A percentile compares a stretch with the other conserved stretches of the same genome.
phyloP scores from a whole-genome alignment of 2,329 filamentous ascomycete genomes.

The Alternaria sp. region DNA sequence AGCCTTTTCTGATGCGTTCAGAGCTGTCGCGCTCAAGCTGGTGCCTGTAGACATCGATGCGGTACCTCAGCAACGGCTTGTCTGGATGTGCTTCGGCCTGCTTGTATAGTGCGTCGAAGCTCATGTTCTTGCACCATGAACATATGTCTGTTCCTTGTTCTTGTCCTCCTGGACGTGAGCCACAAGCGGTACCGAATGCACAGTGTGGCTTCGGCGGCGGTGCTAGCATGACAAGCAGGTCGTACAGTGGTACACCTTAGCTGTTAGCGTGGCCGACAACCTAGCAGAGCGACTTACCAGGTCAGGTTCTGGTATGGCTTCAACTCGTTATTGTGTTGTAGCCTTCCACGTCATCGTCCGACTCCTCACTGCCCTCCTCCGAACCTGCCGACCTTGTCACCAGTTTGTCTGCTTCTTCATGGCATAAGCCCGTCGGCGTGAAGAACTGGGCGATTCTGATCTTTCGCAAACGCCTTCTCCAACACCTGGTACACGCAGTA shows the following conservation, averaged over 20 bases:
- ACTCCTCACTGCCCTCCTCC: conserved; percentile 22
- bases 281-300: conserved; percentile 1
- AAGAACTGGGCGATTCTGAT: conserved; percentile 34
- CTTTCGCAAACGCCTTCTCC: conserved; percentile 30
- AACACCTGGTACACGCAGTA: conserved; percentile 32
- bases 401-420: conserved; percentile 34
- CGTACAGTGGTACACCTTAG: not conserved
- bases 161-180: conserved; percentile 24
- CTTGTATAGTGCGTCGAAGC: conserved; percentile 27
- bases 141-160: conserved; percentile 28
- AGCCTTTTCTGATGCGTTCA: conserved; percentile 28
- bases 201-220: conserved; percentile 29
- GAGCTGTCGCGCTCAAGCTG: conserved; percentile 26
- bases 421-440: conserved; percentile 35
- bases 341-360: conserved; percentile 34
- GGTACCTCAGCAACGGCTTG: conserved; percentile 12
- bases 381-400: conserved; percentile 22
- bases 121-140: conserved; percentile 35
- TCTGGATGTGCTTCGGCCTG: conserved; percentile 20
- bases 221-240: conserved; percentile 20
- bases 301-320: not conserved
- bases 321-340: conserved; percentile 25
- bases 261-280: conserved; percentile 4
- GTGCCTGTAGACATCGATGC: conserved; percentile 25
- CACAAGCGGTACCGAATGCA: conserved; percentile 29